phyloP scores from a whole-genome alignment of 2,329 filamentous ascomycete genomes.

The Beauveria sp. region DNA sequence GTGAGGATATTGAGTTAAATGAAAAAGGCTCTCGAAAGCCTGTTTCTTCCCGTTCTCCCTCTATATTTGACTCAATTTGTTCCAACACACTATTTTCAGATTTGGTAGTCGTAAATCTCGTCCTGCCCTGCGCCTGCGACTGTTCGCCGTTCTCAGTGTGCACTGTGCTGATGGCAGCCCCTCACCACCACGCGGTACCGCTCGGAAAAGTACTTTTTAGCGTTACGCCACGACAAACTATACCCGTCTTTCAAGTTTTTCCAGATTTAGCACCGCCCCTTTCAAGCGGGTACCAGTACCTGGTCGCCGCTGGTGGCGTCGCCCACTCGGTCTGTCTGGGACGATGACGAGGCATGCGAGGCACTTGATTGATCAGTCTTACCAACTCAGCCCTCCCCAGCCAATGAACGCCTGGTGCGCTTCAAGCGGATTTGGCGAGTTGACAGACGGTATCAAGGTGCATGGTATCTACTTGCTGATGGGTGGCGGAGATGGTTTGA shows the following conservation, averaged over 20 bases:
- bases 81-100: no score
- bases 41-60: no score
- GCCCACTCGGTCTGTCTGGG: conserved; percentile 17
- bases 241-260: conserved; percentile 12
- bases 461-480: no score
- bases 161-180: neutral
- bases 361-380: conserved; percentile 19
- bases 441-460: no score
- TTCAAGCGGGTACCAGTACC: conserved; percentile 15
- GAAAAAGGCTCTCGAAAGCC: neutral
- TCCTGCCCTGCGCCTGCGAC: neutral
- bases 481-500: no score
- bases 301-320: conserved; percentile 10
- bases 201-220: neutral
- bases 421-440: no score
- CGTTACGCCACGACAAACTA: neutral
- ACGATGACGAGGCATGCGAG: conserved; percentile 38
- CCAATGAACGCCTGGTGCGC: no score
- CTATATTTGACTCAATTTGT: no score
- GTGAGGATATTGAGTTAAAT: neutral
- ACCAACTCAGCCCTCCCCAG: no score
- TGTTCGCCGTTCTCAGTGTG: neutral
- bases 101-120: neutral
- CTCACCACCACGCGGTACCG: neutral
- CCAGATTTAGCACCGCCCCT: conserved; percentile 5